phyloP scores from a whole-genome alignment of 192 early-diverging fungal species.

The Backusella parvicylindrica region DNA sequence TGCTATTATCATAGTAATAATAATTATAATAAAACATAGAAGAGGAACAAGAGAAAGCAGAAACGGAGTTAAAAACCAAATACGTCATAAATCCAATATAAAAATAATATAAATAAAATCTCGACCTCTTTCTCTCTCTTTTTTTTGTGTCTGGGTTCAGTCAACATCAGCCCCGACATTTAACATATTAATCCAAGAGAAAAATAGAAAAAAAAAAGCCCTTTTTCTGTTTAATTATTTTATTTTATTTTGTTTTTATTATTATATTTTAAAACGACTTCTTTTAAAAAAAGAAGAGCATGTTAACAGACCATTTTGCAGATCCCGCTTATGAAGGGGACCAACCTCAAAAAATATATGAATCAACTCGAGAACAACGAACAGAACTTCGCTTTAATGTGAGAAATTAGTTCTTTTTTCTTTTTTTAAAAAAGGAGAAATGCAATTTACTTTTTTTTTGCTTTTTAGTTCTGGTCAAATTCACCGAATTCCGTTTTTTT shows the following conservation, averaged over 20 bases:
- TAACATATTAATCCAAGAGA: no score
- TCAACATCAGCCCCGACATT: no score
- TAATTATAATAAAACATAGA: not conserved
- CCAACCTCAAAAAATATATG: slow-evolving; percentile 1
- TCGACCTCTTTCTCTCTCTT: no score
- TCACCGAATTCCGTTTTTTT: slow-evolving; percentile 25
- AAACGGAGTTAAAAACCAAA: no score
- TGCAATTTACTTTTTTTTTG: not conserved
- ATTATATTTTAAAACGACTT: not conserved
- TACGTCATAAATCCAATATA: no score
- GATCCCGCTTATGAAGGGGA: not conserved
- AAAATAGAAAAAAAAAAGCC: no score
- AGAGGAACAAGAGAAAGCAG: no score
- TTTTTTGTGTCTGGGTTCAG: no score
- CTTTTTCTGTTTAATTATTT: not conserved
- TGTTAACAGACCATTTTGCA: not conserved
- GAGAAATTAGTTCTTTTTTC: not conserved
- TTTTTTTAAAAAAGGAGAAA: not conserved
- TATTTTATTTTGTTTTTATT: not conserved
- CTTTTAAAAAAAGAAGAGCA: not conserved
- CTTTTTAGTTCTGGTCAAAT: slow-evolving; percentile 22
- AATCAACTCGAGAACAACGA: slow-evolving; percentile 5
- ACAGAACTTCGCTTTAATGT: slow-evolving; percentile 11
- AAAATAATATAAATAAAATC: no score
- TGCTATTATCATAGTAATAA: no score